phyloP scores from a whole-genome alignment of 1,139 yeast genomes.

The Candida smagusa region DNA sequence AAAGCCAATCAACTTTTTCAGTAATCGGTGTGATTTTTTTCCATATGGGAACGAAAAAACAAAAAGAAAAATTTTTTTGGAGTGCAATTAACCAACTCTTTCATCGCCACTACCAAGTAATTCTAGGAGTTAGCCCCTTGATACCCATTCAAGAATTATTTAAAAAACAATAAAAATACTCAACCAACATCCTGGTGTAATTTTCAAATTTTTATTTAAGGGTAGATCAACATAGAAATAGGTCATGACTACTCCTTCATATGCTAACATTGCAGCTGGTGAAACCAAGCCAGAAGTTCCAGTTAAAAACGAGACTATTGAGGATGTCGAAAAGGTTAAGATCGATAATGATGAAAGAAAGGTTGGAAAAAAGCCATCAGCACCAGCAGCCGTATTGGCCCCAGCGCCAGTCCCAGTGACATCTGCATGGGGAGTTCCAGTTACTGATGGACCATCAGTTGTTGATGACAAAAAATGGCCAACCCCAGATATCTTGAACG shows the following conservation, averaged over 20 bases:
- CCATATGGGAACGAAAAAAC: too few species aligned
- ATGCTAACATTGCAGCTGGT: constrained; percentile 44
- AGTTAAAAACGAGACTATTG: neutral
- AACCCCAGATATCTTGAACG: constrained; percentile 41
- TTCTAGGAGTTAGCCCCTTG: too few species aligned
- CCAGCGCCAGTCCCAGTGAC: constrained; percentile 78
- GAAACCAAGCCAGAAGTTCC: constrained; percentile 11
- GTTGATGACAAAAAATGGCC: constrained; percentile 60
- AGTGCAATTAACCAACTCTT: too few species aligned
- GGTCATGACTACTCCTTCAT: constrained; percentile 19
- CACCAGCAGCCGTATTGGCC: constrained; percentile 32
- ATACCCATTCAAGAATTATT: too few species aligned
- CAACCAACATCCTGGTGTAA: too few species aligned
- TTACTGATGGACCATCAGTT: constrained; percentile 13
- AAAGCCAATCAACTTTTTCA: too few species aligned
- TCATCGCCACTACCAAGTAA: too few species aligned
- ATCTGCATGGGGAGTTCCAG: constrained; percentile 63
- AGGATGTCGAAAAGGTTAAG: neutral
- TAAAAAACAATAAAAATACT: too few species aligned
- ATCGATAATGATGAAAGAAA: neutral
- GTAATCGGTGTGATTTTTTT: too few species aligned
- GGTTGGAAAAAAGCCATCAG: constrained; percentile 26
- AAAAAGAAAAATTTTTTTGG: too few species aligned
- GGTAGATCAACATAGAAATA: neutral
- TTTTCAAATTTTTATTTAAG: too few species aligned